Percentiles rank a stretch among this genome's conserved stretches.
phyloP scores from a whole-genome alignment of 1,139 yeast species.

The Suhomyces bokatorum region DNA sequence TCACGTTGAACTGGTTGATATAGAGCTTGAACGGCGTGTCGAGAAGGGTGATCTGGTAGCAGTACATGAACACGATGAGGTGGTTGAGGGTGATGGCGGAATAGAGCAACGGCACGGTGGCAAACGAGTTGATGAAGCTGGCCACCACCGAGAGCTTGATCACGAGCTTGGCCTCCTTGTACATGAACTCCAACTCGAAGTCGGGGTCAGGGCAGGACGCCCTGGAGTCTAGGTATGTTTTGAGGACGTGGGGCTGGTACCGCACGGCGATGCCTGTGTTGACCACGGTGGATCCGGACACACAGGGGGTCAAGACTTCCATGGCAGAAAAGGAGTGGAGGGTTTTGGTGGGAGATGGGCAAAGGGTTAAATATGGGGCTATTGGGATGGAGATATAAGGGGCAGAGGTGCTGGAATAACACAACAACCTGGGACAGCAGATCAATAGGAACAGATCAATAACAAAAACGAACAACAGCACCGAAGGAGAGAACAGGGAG shows the following conservation, averaged over 20 bases:
- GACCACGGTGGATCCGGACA: conserved; percentile 15
- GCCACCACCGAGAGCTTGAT: conserved; percentile 16
- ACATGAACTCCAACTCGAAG: conserved; percentile 14
- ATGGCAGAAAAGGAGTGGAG: not conserved
- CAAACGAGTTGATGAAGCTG: conserved; percentile 16
- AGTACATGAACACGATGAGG: conserved; percentile 17
- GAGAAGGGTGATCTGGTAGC: conserved; percentile 14
- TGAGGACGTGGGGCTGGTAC: conserved; percentile 15
- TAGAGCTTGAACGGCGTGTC: conserved; percentile 9
- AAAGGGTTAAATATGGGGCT: too few species aligned
- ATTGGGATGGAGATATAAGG: not conserved
- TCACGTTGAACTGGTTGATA: conserved; percentile 17
- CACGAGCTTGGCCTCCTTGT: conserved; percentile 13
- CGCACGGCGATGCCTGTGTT: conserved; percentile 5
- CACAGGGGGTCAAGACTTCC: conserved; percentile 14
- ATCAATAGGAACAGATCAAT: too few species aligned
- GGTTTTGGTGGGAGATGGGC: too few species aligned
- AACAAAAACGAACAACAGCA: too few species aligned
- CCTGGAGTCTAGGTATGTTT: conserved; percentile 15
- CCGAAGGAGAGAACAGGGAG: too few species aligned
- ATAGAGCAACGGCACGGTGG: conserved; percentile 7
- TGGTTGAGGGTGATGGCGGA: conserved; percentile 16
- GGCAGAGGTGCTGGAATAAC: too few species aligned
- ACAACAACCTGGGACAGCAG: too few species aligned
- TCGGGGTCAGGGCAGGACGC: conserved; percentile 2